These are phyloP conservation scores for Sarocladium strictum DNA, from an alignment of 2,329 filamentous ascomycete species.

Conservation along the genomic window DNA sequence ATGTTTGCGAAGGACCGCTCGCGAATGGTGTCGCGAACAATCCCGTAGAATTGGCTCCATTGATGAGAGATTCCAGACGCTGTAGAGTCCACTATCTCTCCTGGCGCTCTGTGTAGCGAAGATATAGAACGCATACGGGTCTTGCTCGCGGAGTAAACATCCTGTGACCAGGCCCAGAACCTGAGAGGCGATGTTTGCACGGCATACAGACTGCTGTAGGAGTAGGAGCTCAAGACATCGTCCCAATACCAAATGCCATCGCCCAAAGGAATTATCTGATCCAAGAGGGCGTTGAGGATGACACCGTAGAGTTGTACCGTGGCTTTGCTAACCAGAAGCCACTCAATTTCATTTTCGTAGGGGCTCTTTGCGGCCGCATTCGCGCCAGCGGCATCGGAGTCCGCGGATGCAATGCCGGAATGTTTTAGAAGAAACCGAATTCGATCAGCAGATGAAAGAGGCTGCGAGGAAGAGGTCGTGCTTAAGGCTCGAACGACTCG, in stretches of 20 bases:
- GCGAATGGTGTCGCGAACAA: constrained; percentile 69
- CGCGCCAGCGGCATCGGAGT: constrained; percentile 22
- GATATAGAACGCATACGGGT: constrained; percentile 33
- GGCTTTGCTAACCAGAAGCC: constrained; percentile 86
- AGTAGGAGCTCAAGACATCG: constrained; percentile 72
- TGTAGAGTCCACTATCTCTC: constrained; percentile 25
- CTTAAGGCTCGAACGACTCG: constrained; percentile 66
- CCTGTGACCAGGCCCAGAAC: constrained; percentile 64
- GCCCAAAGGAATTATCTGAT: constrained; percentile 75
- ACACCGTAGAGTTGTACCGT: constrained; percentile 85
- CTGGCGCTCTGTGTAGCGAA: constrained; percentile 10
- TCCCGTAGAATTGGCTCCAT: constrained; percentile 69
- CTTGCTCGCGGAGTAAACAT: constrained; percentile 61
- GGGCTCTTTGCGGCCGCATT: constrained; percentile 30
- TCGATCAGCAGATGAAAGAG: constrained; percentile 52
- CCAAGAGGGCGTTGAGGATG: constrained; percentile 68
- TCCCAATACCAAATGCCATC: constrained; percentile 97
- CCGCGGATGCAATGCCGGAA: constrained; percentile 45
- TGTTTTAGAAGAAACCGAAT: constrained; percentile 59
- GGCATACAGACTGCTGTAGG: constrained; percentile 75
- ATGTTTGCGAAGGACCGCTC: constrained; percentile 68
- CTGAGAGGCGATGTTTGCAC: constrained; percentile 77
- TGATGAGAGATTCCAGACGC: constrained; percentile 38
- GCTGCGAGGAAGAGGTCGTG: constrained; percentile 57
- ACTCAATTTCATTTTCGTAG: constrained; percentile 77